phyloP scores from a whole-genome alignment of 139 green algal genomes.

The Chlorella sp. region DNA sequence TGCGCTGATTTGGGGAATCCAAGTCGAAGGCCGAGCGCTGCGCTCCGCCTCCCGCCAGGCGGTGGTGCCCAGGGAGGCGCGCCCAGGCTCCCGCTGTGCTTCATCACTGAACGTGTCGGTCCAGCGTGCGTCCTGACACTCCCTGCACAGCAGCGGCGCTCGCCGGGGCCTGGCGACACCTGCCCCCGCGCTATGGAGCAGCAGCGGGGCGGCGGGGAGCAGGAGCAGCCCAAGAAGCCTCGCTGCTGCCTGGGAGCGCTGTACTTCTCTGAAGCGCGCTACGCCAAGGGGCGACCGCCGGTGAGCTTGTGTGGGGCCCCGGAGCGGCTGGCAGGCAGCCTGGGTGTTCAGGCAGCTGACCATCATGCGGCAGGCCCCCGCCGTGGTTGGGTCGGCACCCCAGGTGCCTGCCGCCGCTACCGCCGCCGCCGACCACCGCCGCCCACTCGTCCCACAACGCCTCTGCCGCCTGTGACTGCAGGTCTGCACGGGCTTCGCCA shows the following conservation, averaged over 20 bases:
- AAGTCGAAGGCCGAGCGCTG: no score
- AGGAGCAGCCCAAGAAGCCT: slow-evolving; percentile 4
- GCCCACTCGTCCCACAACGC: not conserved
- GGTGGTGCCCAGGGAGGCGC: no score
- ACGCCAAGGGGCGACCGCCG: slow-evolving; percentile 20
- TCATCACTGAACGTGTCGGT: no score
- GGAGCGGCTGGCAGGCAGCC: no score
- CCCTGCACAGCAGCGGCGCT: no score
- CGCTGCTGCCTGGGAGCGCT: slow-evolving; percentile 23
- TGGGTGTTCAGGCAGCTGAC: no score
- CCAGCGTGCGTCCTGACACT: no score
- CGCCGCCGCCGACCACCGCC: not conserved
- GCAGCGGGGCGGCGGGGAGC: not conserved
- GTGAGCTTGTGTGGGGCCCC: not conserved
- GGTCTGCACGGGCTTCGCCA: slow-evolving; percentile 36
- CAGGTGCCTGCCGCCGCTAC: no score
- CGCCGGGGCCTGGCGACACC: not conserved
- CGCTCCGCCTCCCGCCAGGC: no score
- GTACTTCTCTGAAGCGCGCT: slow-evolving; percentile 37
- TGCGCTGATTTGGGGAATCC: no score
- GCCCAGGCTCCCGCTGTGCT: not conserved
- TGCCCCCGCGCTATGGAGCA: not conserved
- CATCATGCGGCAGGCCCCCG: no score
- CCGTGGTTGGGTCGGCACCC: not conserved
- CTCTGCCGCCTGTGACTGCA: not conserved